Base-by-base conservation (phyloP, 441 rosid genomes). In the Melastoma candidum region DNA sequence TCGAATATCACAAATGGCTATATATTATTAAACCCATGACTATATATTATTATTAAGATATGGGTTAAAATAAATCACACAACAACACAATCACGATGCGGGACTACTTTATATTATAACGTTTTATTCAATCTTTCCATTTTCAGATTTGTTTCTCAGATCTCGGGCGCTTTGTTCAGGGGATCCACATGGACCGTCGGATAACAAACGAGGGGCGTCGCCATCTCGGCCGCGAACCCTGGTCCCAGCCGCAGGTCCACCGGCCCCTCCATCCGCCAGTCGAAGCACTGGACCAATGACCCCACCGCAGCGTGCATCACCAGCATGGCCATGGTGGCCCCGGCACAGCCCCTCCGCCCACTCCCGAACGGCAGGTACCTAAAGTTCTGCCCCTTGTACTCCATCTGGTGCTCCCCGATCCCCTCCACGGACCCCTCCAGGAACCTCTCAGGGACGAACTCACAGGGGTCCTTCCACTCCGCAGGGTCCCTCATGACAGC, bases 351-450 rank as follows among this genome's bases (percentile, higher is more conserved):
- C 60, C 83, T 52, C 47, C 80, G 64, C 11, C 89, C 80, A 24
- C 82, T 73, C n/a, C 83, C 89, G 3, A 75, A 79, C 0, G 83
- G 83, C 41, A 79, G 63, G 50, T 51, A 80, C 2, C 85, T 58
- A 41, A 81, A 83, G 57, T 83, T 80, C 56, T 79, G 86, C 1
- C 84, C 89, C 63, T 79, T 83, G 54, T 50, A 79, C 53, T 82
- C 90, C 96, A 77, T 84, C 27, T 12, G 59, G 41, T 62, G 49
- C 25, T 54, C 66, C 0, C 54, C 14, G 27, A 43, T 62, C 27
- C 26, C 44, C 49, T 75, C 87, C 4, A 63, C 69, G 29, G 80
- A 72, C 25, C 61, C 59, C 26, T 27, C 58, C 32, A 69, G 13
- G 43, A 77, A 73, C 61, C 78, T 69, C 54, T 73, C 78, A 0